Evolutionary conservation across 2,329 filamentous ascomycete species (phyloP).

Genomic region (Periconia sp.): DNA sequence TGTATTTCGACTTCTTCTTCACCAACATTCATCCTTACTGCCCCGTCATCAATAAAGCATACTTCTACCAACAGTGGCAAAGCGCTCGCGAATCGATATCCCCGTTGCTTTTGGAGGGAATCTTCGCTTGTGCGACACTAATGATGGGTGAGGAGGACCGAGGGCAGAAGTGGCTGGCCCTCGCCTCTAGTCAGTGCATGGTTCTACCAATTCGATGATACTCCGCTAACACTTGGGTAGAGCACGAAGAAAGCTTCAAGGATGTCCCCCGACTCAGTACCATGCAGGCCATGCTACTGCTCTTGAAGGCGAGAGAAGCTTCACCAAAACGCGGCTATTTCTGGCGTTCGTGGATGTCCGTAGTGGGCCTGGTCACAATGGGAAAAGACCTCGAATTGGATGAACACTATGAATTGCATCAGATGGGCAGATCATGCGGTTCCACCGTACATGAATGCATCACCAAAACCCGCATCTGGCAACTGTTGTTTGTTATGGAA

Average conservation of each 20-base stretch:
- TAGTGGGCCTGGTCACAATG: conserved; percentile 91
- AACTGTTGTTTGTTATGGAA: conserved; percentile 81
- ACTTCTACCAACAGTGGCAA: conserved; percentile 90
- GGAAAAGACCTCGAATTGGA: conserved; percentile 87
- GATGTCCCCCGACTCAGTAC: conserved; percentile 89
- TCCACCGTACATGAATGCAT: conserved; percentile 73
- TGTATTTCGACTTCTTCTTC: conserved; percentile 92
- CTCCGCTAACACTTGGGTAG: conserved; percentile 48
- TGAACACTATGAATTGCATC: conserved; percentile 80
- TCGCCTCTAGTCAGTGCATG: conserved; percentile 72
- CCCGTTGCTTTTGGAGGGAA: conserved; percentile 81
- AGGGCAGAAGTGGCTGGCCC: conserved; percentile 88
- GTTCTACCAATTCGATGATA: neutral
- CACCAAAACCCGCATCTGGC: conserved; percentile 86
- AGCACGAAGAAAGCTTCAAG: conserved; percentile 91
- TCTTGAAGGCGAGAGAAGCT: conserved; percentile 90
- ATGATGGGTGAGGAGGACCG: conserved; percentile 81
- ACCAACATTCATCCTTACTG: conserved; percentile 88
- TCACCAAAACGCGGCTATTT: conserved; percentile 92
- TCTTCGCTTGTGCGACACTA: conserved; percentile 86
- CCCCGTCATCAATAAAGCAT: conserved; percentile 78
- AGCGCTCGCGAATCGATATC: conserved; percentile 81
- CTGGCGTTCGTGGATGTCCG: conserved; percentile 95
- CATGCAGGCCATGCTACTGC: conserved; percentile 82
- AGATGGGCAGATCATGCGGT: conserved; percentile 69